phyloP scores from a whole-genome alignment of 2,329 filamentous ascomycete species.

The Rhinocladiella mackenziei region DNA sequence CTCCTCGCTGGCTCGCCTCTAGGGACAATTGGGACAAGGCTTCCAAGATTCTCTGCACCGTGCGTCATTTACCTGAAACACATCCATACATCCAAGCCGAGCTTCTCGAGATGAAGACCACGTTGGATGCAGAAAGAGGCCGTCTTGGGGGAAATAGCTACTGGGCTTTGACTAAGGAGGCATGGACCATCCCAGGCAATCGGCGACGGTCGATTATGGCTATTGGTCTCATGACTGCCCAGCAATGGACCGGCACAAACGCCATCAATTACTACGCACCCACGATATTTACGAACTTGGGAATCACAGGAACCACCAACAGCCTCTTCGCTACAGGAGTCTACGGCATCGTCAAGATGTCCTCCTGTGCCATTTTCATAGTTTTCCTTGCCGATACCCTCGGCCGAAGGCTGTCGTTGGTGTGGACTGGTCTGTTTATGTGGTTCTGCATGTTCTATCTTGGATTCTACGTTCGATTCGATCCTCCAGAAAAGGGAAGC shows the following conservation, averaged over 20 bases:
- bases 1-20: slow-evolving; percentile 64
- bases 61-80: slow-evolving; percentile 53
- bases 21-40: slow-evolving; percentile 66
- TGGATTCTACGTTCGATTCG: slow-evolving; percentile 64
- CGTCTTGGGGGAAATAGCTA: slow-evolving; percentile 51
- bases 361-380: slow-evolving; percentile 61
- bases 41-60: slow-evolving; percentile 50
- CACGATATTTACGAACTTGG: slow-evolving; percentile 63
- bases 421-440: slow-evolving; percentile 63
- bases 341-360: slow-evolving; percentile 68
- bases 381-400: slow-evolving; percentile 66
- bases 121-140: slow-evolving; percentile 60
- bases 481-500: slow-evolving; percentile 52
- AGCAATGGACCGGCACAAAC: slow-evolving; percentile 54
- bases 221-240: slow-evolving; percentile 52
- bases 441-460: slow-evolving; percentile 64
- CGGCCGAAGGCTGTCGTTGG: slow-evolving; percentile 58
- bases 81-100: slow-evolving; percentile 58
- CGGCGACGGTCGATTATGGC: slow-evolving; percentile 53
- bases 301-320: slow-evolving; percentile 54
- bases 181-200: slow-evolving; percentile 56
- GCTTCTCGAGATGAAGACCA: slow-evolving; percentile 57
- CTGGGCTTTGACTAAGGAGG: slow-evolving; percentile 60
- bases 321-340: slow-evolving; percentile 69
- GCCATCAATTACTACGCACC: slow-evolving; percentile 67